Percentiles rank a stretch among this genome's conserved stretches.
Evolutionary conservation across 1,284 basidiomycete genomes (phyloP).

Genomic region (Cryptococcus sp.): DNA sequence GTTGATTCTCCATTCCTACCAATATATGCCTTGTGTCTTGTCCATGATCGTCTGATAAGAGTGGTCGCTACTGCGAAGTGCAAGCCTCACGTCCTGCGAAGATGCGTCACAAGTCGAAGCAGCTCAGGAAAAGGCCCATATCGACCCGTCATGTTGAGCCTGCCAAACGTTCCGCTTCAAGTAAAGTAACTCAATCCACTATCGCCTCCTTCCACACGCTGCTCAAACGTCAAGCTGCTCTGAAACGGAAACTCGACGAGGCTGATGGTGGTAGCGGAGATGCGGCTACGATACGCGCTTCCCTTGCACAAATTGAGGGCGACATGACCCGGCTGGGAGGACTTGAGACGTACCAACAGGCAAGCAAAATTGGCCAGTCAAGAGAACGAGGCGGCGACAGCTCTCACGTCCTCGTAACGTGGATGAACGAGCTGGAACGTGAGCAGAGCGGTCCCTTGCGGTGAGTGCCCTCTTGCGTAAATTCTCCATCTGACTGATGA

Average conservation of each 20-base stretch:
- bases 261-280: neutral
- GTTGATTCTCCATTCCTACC: too few relatives aligned
- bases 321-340: conserved; percentile 72
- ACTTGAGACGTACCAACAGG: conserved; percentile 72
- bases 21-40: too few relatives aligned
- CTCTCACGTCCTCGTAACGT: conserved; percentile 71
- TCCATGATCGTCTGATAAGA: too few relatives aligned
- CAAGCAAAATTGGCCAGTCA: conserved; percentile 76
- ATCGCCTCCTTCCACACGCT: conserved; percentile 50
- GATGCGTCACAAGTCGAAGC: neutral
- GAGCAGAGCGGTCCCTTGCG: conserved; percentile 15
- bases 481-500: neutral
- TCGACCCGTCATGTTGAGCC: neutral
- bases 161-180: conserved; percentile 13
- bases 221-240: conserved; percentile 40
- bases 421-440: conserved; percentile 64
- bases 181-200: conserved; percentile 43
- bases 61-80: too few relatives aligned
- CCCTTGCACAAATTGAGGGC: conserved; percentile 59
- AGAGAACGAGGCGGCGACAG: conserved; percentile 79
- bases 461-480: conserved; percentile 4
- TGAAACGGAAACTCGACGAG: conserved; percentile 19
- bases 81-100: neutral
- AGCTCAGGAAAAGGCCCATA: neutral
- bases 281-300: conserved; percentile 10